Percentiles rank a stretch among this genome's conserved stretches.
These are phyloP conservation scores for Neurospora hispaniola DNA, from an alignment of 495 filamentous ascomycete genomes.

Conservation along the genomic window DNA sequence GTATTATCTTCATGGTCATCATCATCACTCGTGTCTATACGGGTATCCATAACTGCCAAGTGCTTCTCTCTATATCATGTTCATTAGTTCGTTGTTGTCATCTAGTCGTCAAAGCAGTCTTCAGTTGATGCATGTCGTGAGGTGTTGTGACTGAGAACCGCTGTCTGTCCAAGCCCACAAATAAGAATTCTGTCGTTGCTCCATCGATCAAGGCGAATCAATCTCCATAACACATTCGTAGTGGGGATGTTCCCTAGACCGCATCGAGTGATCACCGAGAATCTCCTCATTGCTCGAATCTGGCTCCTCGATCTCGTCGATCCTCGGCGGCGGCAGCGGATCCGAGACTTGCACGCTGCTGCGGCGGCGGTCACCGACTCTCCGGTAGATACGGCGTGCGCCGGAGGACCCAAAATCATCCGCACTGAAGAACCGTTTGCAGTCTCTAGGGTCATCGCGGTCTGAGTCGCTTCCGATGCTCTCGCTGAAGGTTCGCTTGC, in stretches of 20 bases:
- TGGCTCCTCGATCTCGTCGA: slow-evolving; percentile 43
- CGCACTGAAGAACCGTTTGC: slow-evolving; percentile 30
- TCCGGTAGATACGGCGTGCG: slow-evolving; percentile 34
- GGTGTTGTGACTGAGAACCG: not conserved
- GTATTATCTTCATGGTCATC: not conserved
- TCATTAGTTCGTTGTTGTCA: not conserved
- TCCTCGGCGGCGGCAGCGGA: slow-evolving; percentile 33
- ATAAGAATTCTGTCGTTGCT: not conserved
- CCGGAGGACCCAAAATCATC: slow-evolving; percentile 31
- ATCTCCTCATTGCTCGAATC: slow-evolving; percentile 38
- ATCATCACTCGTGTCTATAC: not conserved
- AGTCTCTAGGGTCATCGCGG: slow-evolving; percentile 27
- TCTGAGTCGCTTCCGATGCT: slow-evolving; percentile 44
- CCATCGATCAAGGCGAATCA: slow-evolving; percentile 27
- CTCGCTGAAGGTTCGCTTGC: slow-evolving; percentile 43
- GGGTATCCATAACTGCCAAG: not conserved
- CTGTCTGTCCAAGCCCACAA: not conserved
- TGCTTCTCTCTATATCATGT: not conserved
- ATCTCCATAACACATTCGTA: slow-evolving; percentile 37
- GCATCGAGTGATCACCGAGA: slow-evolving; percentile 26
- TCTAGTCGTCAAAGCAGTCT: not conserved
- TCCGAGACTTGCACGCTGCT: slow-evolving; percentile 40
- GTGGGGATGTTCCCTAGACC: slow-evolving; percentile 38
- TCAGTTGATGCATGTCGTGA: not conserved
- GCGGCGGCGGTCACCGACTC: slow-evolving; percentile 30